Evolutionary conservation across 108 stramenopile genomes (phyloP).

Genomic region (Skeletonema costatum): DNA sequence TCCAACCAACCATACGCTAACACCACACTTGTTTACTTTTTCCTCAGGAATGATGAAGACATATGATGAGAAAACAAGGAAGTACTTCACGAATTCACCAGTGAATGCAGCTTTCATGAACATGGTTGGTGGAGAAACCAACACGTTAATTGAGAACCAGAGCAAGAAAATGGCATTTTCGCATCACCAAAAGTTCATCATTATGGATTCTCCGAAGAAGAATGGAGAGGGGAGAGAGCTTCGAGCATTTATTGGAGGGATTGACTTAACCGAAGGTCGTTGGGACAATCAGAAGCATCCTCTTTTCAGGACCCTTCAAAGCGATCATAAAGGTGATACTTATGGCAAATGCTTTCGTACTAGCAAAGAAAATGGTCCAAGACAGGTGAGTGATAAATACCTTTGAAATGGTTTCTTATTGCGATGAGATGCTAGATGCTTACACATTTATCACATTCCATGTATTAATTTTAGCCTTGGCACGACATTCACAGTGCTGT

Average conservation of each 20-base stretch:
- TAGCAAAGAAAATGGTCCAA: conserved; percentile 41
- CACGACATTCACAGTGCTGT: conserved; percentile 62
- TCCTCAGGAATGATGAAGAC: conserved; percentile 43
- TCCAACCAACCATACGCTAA: no score
- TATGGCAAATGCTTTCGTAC: conserved; percentile 40
- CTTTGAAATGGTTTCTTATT: background rate
- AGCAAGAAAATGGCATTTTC: conserved; percentile 47
- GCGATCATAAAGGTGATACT: conserved; percentile 44
- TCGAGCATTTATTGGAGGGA: conserved; percentile 70
- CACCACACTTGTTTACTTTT: no score
- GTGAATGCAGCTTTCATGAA: conserved; percentile 39
- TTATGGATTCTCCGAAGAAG: conserved; percentile 46
- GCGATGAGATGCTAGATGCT: background rate
- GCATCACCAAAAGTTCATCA: conserved; percentile 54
- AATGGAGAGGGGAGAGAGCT: conserved; percentile 31
- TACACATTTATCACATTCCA: background rate
- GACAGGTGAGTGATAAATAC: conserved; percentile 5
- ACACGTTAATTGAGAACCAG: conserved; percentile 20
- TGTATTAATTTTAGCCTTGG: conserved; percentile 32
- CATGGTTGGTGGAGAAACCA: conserved; percentile 39
- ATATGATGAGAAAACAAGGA: conserved; percentile 39
- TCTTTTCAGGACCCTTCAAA: conserved; percentile 47
- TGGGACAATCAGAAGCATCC: conserved; percentile 62
- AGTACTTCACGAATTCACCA: conserved; percentile 32
- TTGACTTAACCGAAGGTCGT: conserved; percentile 65